Evolutionary conservation across 768 basidiomycete genomes (phyloP).

Genomic region (Termitomyces sp.): DNA sequence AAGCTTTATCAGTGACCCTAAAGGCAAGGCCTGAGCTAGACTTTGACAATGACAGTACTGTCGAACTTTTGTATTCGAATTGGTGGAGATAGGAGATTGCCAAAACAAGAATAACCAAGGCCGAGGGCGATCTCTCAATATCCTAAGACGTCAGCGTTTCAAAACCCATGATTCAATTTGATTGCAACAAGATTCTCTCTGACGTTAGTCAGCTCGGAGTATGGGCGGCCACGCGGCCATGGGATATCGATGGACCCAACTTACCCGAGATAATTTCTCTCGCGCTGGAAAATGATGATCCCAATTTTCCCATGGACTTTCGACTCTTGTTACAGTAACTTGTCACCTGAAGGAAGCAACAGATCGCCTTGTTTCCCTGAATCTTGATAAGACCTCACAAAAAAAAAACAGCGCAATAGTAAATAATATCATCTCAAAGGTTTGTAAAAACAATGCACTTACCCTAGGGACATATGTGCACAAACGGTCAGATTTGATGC

Average conservation of each 20-base stretch:
- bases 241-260: too few relatives aligned
- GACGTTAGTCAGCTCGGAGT: background rate
- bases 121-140: background rate
- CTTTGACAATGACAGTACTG: background rate
- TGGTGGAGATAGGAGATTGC: background rate
- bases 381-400: background rate
- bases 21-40: background rate
- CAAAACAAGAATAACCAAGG: background rate
- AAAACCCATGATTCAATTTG: background rate
- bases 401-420: too few relatives aligned
- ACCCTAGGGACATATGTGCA: background rate
- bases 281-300: background rate
- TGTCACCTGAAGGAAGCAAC: slow-evolving; percentile 2
- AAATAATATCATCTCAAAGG: background rate
- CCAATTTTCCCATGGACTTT: background rate
- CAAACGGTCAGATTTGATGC: background rate
- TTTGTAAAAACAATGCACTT: background rate
- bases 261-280: background rate
- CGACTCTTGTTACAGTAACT: background rate
- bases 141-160: background rate
- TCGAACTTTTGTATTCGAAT: background rate
- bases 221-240: slow-evolving; percentile 2
- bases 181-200: slow-evolving; percentile 6
- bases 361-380: background rate
- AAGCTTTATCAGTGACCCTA: background rate